Evolutionary conservation across 805 yeast species (phyloP).

Genomic region (Starmerella stigmatis): DNA sequence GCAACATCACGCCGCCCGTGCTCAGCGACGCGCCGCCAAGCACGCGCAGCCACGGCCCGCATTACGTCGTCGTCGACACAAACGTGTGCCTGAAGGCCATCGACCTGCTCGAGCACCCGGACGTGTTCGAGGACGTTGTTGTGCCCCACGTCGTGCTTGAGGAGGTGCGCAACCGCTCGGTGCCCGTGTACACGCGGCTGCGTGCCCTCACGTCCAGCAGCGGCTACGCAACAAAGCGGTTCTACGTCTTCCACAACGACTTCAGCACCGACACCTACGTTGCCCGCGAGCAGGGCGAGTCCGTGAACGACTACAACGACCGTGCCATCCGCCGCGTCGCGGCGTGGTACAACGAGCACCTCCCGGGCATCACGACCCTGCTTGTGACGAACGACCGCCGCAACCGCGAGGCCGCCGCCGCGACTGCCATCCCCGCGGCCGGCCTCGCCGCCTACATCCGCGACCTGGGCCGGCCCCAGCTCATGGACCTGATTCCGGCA

Average conservation of each 20-base stretch:
- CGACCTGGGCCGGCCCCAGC: constrained; percentile 50
- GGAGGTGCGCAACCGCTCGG: constrained; percentile 78
- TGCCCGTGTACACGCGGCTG: constrained; percentile 77
- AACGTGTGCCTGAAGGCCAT: constrained; percentile 81
- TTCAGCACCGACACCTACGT: constrained; percentile 63
- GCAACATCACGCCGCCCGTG: constrained; percentile 55
- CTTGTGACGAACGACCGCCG: constrained; percentile 66
- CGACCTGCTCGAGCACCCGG: constrained; percentile 70
- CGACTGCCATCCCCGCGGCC: constrained; percentile 45
- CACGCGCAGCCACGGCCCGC: constrained; percentile 45
- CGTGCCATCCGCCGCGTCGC: constrained; percentile 73
- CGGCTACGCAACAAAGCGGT: constrained; percentile 54
- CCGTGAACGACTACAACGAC: constrained; percentile 83
- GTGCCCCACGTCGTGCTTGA: constrained; percentile 93
- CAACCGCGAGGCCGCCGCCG: constrained; percentile 47
- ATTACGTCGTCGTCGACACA: constrained; percentile 78
- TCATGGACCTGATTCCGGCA: constrained; percentile 42
- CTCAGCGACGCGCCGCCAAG: constrained; percentile 38
- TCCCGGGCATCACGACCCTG: constrained; percentile 32
- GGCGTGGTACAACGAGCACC: constrained; percentile 61
- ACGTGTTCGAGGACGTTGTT: constrained; percentile 76
- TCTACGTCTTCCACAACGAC: constrained; percentile 88
- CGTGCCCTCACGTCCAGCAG: constrained; percentile 53
- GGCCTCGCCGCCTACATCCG: constrained; percentile 62
- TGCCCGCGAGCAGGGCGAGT: constrained; percentile 52